A percentile compares a stretch with the other conserved stretches of the same genome.
These are phyloP conservation scores for Podila epigama DNA, from an alignment of 192 early-diverging fungal species.

Conservation along the genomic window DNA sequence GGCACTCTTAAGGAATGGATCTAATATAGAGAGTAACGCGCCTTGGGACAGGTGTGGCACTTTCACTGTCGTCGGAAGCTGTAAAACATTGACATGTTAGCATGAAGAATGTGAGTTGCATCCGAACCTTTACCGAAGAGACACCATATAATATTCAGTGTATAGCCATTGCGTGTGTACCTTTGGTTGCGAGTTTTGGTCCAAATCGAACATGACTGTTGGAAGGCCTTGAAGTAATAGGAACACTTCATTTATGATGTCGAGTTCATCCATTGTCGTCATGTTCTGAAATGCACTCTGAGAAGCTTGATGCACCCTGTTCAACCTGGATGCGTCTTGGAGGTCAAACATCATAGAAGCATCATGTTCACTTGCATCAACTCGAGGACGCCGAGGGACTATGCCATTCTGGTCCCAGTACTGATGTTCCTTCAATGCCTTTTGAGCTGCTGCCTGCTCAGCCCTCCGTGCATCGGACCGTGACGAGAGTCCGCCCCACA, in stretches of 20 bases:
- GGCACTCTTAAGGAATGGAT: conserved; percentile 17
- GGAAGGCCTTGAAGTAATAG: conserved; percentile 25
- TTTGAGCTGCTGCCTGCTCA: not conserved
- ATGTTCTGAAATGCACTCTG: not conserved
- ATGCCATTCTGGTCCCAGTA: too few species aligned
- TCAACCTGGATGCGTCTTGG: conserved; percentile 6
- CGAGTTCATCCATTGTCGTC: conserved; percentile 29
- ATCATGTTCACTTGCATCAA: not conserved
- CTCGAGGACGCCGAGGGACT: not conserved
- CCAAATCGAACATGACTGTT: conserved; percentile 9
- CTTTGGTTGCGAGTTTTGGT: not conserved
- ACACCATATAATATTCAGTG: not conserved
- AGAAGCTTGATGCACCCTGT: not conserved
- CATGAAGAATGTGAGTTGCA: too few species aligned
- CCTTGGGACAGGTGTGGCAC: conserved; percentile 22
- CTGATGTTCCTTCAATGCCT: conserved; percentile 16
- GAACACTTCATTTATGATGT: conserved; percentile 33
- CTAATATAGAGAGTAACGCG: conserved; percentile 7
- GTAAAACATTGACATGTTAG: too few species aligned
- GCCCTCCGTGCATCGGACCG: not conserved
- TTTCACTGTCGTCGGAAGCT: conserved; percentile 10
- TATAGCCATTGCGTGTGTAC: not conserved
- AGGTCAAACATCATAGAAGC: conserved; percentile 4
- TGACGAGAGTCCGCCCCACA: not conserved
- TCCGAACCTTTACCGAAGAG: too few species aligned